Percentiles rank a stretch among this genome's conserved stretches.
These are phyloP conservation scores for Pyrenophora teres DNA, from an alignment of 2,329 filamentous ascomycete species.

Conservation along the genomic window DNA sequence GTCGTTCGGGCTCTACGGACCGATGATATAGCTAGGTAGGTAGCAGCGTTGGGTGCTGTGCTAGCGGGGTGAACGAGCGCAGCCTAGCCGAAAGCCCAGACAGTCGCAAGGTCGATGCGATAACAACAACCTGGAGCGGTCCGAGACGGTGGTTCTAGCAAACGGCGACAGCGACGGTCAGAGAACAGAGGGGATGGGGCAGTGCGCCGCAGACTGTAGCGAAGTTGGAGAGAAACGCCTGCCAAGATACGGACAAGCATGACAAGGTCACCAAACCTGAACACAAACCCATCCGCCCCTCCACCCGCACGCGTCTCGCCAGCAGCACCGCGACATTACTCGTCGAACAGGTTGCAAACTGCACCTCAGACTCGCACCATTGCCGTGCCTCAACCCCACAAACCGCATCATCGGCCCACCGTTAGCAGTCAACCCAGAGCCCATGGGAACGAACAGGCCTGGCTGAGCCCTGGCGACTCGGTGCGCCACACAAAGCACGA, in stretches of 20 bases:
- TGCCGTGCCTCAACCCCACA: conserved; percentile 8
- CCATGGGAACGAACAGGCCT: background rate
- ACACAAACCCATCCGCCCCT: conserved; percentile 4
- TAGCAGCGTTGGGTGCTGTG: conserved; percentile 25
- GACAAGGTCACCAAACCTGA: background rate
- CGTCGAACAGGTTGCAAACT: background rate
- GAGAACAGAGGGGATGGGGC: background rate
- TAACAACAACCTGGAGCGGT: background rate
- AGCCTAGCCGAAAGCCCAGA: conserved; percentile 20
- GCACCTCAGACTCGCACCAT: conserved; percentile 3
- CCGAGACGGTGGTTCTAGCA: background rate
- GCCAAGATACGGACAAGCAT: conserved; percentile 13
- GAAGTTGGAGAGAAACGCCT: conserved; percentile 10
- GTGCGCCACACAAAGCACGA: background rate
- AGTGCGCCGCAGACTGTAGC: conserved; percentile 8
- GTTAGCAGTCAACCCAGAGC: conserved; percentile 4
- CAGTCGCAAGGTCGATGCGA: conserved; percentile 11
- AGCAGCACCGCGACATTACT: background rate
- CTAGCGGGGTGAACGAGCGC: conserved; percentile 23
- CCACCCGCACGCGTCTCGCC: background rate
- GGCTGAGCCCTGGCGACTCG: conserved; percentile 1
- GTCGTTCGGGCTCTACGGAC: conserved; percentile 26
- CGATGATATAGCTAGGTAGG: conserved; percentile 31
- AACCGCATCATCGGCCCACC: conserved; percentile 15
- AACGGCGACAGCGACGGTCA: background rate